Percentiles rank a stretch among this genome's conserved stretches.
Conservation (phyloP, 441 rosid species). For the Isatis lusitanica region DNA sequence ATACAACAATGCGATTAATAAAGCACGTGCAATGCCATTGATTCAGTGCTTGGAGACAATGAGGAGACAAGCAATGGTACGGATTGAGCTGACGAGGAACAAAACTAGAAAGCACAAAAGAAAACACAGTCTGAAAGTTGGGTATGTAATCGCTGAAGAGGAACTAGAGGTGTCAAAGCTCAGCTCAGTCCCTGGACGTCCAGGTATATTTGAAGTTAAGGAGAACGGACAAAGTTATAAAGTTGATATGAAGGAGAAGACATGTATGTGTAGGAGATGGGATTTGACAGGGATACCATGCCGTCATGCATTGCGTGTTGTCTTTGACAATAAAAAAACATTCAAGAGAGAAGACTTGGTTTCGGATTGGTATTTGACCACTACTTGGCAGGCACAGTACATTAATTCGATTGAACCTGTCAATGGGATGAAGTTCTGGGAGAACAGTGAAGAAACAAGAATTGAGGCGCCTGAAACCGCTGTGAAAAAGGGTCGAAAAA, state of each 20-base stretch:
- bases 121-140: not conserved
- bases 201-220: not conserved
- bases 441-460: too few relatives aligned
- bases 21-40: not conserved
- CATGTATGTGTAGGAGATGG: not conserved
- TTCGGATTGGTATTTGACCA: not conserved
- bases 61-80: not conserved
- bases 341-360: not conserved
- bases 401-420: not conserved
- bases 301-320: not conserved
- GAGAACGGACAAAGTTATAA: not conserved
- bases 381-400: not conserved
- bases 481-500: not conserved
- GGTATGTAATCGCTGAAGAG: not conserved
- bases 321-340: not conserved
- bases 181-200: not conserved
- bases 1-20: not conserved
- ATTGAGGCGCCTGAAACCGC: not conserved
- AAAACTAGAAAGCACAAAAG: not conserved
- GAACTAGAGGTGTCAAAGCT: not conserved
- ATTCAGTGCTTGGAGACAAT: not conserved
- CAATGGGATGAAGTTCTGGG: not conserved
- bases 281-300: not conserved
- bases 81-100: not conserved
- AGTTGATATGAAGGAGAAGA: not conserved